Evolutionary conservation across 2,329 filamentous ascomycete species (phyloP).

Genomic region (Fusarium sp.): DNA sequence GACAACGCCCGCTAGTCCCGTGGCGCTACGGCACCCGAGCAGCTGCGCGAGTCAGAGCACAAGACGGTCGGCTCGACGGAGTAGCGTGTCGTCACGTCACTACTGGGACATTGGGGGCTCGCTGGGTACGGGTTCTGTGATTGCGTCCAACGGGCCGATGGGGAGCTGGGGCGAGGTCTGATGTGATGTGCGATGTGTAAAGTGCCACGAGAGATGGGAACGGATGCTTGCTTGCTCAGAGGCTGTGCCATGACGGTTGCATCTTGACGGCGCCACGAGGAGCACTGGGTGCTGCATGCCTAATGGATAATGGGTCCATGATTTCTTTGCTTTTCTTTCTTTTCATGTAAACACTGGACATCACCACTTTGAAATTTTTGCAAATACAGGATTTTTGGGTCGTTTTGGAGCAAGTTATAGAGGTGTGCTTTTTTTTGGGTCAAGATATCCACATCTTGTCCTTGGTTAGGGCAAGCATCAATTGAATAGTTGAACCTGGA

Average conservation of each 20-base stretch:
- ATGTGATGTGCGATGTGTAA: constrained; percentile 55
- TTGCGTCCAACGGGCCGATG: constrained; percentile 71
- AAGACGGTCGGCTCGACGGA: constrained; percentile 71
- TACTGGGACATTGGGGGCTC: constrained; percentile 93
- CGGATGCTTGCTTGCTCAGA: constrained; percentile 3
- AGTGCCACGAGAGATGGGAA: constrained; percentile 9
- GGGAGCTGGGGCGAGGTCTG: constrained; percentile 81
- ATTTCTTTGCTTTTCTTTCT: constrained; percentile 3
- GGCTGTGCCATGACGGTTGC: constrained; percentile 9
- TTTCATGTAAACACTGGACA: constrained; percentile 32
- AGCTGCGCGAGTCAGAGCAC: constrained; percentile 92
- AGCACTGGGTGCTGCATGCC: constrained; percentile 18
- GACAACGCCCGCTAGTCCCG: constrained; percentile 58
- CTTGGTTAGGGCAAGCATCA: constrained; percentile 15
- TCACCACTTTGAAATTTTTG: constrained; percentile 21
- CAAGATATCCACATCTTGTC: constrained; percentile 4
- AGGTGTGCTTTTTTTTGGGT: constrained; percentile 6
- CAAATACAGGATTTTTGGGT: constrained; percentile 31
- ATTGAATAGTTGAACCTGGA: constrained; percentile 1
- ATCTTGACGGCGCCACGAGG: constrained; percentile 23
- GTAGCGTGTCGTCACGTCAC: constrained; percentile 76
- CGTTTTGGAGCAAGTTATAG: constrained; percentile 27
- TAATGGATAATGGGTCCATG: constrained; percentile 5
- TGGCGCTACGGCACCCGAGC: constrained; percentile 58
- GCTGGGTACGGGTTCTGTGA: constrained; percentile 75